Conservation (phyloP, 371 early-diverging fungal species). For the Rozella allomycis region DNA sequence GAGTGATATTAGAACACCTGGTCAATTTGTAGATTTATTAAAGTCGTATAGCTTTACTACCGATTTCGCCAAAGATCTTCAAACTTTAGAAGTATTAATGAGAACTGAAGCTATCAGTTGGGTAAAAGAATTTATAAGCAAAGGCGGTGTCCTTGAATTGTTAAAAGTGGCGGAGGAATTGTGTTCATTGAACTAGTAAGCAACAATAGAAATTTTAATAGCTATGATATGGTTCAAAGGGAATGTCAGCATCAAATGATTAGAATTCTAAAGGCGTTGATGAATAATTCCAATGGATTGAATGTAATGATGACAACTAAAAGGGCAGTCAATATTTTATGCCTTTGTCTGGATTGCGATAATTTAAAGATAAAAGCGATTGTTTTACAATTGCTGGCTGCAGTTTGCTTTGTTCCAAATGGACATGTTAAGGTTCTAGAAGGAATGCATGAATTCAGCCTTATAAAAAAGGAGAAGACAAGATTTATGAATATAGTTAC, state of each 20-base stretch:
- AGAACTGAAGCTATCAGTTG: slow-evolving; percentile 12
- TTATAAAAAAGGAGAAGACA: neutral
- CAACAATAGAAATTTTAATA: slow-evolving; percentile 1
- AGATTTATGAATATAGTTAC: slow-evolving; percentile 5
- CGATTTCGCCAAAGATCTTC: slow-evolving; percentile 5
- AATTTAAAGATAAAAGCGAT: slow-evolving; percentile 2
- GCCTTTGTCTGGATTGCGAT: slow-evolving; percentile 3
- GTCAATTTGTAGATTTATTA: no score
- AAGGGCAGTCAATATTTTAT: slow-evolving; percentile 6
- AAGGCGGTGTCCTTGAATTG: slow-evolving; percentile 4
- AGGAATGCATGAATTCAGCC: slow-evolving; percentile 2
- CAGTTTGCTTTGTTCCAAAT: slow-evolving; percentile 9
- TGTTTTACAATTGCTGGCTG: slow-evolving; percentile 10
- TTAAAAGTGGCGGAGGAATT: neutral
- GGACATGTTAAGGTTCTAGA: slow-evolving; percentile 7
- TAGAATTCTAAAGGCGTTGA: slow-evolving; percentile 9
- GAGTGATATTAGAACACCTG: no score
- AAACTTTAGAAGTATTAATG: slow-evolving; percentile 7
- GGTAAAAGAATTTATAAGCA: slow-evolving; percentile 9
- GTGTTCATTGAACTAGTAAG: neutral
- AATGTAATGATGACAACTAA: slow-evolving; percentile 2
- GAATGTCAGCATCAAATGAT: slow-evolving; percentile 4
- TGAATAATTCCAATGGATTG: slow-evolving; percentile 8
- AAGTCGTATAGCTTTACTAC: no score
- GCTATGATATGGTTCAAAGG: slow-evolving; percentile 1